These are phyloP conservation scores for Camelina sativa DNA, from an alignment of 345 rosid genomes.

Conservation along the genomic window DNA sequence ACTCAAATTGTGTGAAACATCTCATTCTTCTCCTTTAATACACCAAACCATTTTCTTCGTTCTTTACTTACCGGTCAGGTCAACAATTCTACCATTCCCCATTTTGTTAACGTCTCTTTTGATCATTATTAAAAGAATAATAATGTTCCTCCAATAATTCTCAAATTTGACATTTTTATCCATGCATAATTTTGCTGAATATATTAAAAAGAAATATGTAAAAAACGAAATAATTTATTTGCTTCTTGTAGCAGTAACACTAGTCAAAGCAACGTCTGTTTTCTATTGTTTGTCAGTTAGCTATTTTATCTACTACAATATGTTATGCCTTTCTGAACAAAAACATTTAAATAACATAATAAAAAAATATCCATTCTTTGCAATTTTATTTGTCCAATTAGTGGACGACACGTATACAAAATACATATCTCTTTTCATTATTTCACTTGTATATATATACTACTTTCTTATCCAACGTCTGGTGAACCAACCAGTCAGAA, in stretches of 20 bases:
- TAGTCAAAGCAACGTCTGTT: conserved; percentile 42
- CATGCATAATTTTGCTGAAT: neutral
- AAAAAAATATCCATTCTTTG: conserved; percentile 15
- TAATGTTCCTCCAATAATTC: neutral
- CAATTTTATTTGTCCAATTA: conserved; percentile 14
- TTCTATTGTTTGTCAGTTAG: conserved; percentile 37
- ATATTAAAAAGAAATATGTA: neutral
- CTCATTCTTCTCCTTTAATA: conserved; percentile 33
- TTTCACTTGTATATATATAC: neutral
- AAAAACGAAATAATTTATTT: conserved; percentile 6
- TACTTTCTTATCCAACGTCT: conserved; percentile 51
- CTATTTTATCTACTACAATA: conserved; percentile 24
- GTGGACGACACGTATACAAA: neutral
- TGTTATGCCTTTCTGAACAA: conserved; percentile 38
- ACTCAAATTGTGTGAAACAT: conserved; percentile 30
- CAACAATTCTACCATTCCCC: conserved; percentile 30
- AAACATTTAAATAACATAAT: conserved; percentile 3
- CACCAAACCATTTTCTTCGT: conserved; percentile 36
- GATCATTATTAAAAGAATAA: neutral
- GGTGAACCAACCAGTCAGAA: conserved; percentile 96
- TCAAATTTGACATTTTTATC: neutral
- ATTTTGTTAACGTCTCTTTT: neutral
- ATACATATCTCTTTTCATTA: neutral
- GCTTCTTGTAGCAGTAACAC: conserved; percentile 25
- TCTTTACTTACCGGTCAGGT: conserved; percentile 46